phyloP scores from a whole-genome alignment of 1,139 yeast species.

The Pichia sp. region DNA sequence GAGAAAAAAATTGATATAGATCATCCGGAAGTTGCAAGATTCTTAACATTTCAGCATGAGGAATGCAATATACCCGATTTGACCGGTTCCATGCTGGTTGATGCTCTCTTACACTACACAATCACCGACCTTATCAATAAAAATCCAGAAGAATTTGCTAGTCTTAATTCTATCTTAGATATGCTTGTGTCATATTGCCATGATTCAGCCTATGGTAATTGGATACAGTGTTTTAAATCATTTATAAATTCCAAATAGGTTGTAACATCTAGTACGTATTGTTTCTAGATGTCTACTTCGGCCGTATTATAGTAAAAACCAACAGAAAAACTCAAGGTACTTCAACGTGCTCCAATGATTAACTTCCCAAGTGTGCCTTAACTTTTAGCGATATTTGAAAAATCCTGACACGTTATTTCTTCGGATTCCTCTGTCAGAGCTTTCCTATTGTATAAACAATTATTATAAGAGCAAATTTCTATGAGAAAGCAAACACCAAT shows the following conservation, averaged over 20 bases:
- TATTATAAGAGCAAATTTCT: not conserved
- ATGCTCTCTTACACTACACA: slow-evolving; percentile 10
- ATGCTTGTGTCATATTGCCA: slow-evolving; percentile 14
- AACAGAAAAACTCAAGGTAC: too few species aligned
- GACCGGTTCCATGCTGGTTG: slow-evolving; percentile 9
- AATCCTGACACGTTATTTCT: slow-evolving; percentile 2
- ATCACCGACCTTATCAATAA: not conserved
- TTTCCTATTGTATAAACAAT: not conserved
- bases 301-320: too few species aligned
- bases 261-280: not conserved
- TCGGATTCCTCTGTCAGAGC: not conserved
- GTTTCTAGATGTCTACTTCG: not conserved
- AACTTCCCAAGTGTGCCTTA: not conserved
- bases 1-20: slow-evolving; percentile 8
- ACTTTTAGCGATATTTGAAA: not conserved
- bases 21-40: not conserved
- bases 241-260: slow-evolving; percentile 12
- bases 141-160: slow-evolving; percentile 1
- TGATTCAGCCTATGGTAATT: slow-evolving; percentile 12
- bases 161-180: slow-evolving; percentile 13
- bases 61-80: slow-evolving; percentile 2
- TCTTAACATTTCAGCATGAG: not conserved
- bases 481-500: not conserved
- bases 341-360: too few species aligned
- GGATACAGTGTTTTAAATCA: slow-evolving; percentile 21